Conservation (phyloP, 2,329 filamentous ascomycete genomes). For the Talaromyces sp. region DNA sequence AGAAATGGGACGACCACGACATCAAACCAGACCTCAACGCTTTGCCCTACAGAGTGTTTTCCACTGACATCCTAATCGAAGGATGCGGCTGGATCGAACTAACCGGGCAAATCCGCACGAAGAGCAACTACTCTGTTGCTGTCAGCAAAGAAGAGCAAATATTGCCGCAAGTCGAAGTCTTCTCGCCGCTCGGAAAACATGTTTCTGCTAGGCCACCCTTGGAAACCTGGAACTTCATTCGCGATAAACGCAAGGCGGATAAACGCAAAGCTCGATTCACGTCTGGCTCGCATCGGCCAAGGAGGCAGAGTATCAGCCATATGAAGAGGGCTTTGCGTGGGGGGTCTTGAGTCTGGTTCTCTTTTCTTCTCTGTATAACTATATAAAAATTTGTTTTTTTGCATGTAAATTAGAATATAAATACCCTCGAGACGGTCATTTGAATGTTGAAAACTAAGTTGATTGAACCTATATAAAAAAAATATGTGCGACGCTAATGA, state of each 20-base stretch:
- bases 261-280: conserved; percentile 18
- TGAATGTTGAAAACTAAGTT: background rate
- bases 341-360: background rate
- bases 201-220: conserved; percentile 45
- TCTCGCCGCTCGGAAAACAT: conserved; percentile 76
- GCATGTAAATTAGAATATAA: background rate
- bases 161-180: conserved; percentile 79
- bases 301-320: conserved; percentile 20
- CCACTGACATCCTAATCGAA: conserved; percentile 81
- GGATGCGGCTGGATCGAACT: conserved; percentile 92
- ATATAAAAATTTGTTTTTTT: background rate
- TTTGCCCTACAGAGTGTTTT: conserved; percentile 73
- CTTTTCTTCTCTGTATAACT: background rate
- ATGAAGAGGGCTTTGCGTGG: conserved; percentile 17
- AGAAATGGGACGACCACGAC: conserved; percentile 61
- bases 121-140: too few species aligned
- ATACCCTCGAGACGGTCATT: background rate
- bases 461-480: too few species aligned
- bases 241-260: conserved; percentile 25
- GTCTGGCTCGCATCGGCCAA: conserved; percentile 10
- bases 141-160: too few species aligned
- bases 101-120: conserved; percentile 67
- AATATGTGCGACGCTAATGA: too few species aligned
- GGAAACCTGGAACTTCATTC: conserved; percentile 28
- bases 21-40: conserved; percentile 27